Evolutionary conservation across 2,329 filamentous ascomycete genomes (phyloP).

Genomic region (Colletotrichum sp.): DNA sequence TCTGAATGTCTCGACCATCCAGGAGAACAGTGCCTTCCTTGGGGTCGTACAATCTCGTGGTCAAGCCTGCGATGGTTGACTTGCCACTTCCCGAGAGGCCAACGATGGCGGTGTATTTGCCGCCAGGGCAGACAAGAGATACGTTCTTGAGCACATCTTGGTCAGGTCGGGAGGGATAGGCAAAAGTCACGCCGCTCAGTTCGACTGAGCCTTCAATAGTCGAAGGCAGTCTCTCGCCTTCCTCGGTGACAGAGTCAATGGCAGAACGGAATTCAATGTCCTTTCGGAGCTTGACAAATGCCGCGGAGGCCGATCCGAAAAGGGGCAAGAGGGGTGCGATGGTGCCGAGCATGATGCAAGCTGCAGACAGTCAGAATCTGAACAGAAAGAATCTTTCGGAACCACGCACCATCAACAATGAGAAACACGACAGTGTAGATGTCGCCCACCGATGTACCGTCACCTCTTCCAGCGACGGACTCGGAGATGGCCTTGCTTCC

Average conservation of each 20-base stretch:
- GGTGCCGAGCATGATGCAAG: constrained; percentile 66
- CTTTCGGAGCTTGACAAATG: constrained; percentile 62
- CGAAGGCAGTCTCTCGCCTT: constrained; percentile 46
- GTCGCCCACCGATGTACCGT: constrained; percentile 45
- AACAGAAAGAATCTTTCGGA: constrained; percentile 32
- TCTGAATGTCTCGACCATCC: constrained; percentile 52
- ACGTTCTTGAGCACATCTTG: constrained; percentile 47
- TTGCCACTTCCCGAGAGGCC: constrained; percentile 65
- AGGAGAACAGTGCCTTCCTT: constrained; percentile 50
- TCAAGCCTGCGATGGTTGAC: constrained; percentile 59
- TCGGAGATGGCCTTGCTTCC: constrained; percentile 59
- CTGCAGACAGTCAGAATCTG: constrained; percentile 37
- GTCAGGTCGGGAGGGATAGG: constrained; percentile 48
- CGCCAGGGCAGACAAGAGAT: constrained; percentile 51
- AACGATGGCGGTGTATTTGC: constrained; percentile 60
- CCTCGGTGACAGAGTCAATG: constrained; percentile 47
- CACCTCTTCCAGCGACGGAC: constrained; percentile 36
- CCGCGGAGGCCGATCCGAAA: constrained; percentile 61
- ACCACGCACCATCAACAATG: constrained; percentile 59
- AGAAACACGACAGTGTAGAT: constrained; percentile 70
- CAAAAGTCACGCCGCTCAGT: constrained; percentile 48
- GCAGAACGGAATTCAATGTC: constrained; percentile 59
- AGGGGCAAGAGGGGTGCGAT: constrained; percentile 69
- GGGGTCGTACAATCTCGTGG: constrained; percentile 64
- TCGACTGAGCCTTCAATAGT: constrained; percentile 52